A percentile compares a stretch with the other conserved stretches of the same genome.
Conservation (phyloP, 768 basidiomycete genomes). For the Strobilomyces echinocephalus region DNA sequence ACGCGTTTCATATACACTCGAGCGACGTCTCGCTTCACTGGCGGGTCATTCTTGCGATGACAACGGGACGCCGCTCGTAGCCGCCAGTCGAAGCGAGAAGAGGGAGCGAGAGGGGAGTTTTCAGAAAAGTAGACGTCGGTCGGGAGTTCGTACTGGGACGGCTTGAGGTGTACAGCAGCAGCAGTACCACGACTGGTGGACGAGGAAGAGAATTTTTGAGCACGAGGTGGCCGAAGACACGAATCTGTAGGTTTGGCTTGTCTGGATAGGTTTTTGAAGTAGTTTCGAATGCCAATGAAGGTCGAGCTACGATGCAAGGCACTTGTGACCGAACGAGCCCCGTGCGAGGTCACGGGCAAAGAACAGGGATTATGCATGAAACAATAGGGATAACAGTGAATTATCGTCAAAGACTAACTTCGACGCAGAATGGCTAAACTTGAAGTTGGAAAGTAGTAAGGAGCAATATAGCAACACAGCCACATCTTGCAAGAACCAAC, state of each 20-base stretch:
- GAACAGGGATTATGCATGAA: slow-evolving; percentile 16
- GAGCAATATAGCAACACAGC: neutral
- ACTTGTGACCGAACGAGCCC: slow-evolving; percentile 6
- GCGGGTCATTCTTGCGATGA: slow-evolving; percentile 11
- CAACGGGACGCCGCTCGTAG: slow-evolving; percentile 47
- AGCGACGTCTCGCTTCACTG: slow-evolving; percentile 7
- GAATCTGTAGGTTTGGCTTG: neutral
- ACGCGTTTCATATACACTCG: slow-evolving; percentile 35
- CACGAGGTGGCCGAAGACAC: neutral
- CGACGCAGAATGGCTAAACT: neutral
- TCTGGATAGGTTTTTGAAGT: slow-evolving; percentile 21
- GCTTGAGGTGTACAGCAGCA: slow-evolving; percentile 10
- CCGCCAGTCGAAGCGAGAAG: slow-evolving; percentile 58
- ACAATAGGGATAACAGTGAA: neutral
- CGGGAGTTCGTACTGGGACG: slow-evolving; percentile 20
- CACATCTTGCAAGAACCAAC: neutral
- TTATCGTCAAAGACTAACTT: neutral
- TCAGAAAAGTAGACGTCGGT: slow-evolving; percentile 29
- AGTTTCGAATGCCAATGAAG: slow-evolving; percentile 31
- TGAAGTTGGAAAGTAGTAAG: neutral
- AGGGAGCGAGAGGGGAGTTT: slow-evolving; percentile 23
- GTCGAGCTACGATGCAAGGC: slow-evolving; percentile 13
- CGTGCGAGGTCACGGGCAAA: neutral
- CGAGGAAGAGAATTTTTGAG: slow-evolving; percentile 17
- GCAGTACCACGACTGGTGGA: neutral